A percentile compares a stretch with the other conserved stretches of the same genome.
phyloP scores from a whole-genome alignment of 2,329 filamentous ascomycete genomes.

The Sclerotiophoma versabilis region DNA sequence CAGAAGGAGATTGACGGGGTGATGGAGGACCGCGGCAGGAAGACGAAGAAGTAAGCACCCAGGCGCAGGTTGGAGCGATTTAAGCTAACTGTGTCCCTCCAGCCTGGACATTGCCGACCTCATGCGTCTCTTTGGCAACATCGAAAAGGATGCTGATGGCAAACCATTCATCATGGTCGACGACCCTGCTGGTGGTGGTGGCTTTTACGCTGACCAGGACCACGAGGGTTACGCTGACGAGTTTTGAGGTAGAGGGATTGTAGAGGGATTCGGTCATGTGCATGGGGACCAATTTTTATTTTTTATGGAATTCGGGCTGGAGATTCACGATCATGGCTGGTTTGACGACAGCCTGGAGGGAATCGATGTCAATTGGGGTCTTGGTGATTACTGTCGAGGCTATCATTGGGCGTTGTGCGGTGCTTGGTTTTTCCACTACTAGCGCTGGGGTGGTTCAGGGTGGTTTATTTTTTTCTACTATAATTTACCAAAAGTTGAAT shows the following conservation, averaged over 20 bases:
- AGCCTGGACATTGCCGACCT: constrained; percentile 51
- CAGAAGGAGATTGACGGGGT: constrained; percentile 53
- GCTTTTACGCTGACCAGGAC: constrained; percentile 41
- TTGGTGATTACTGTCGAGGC: constrained; percentile 18
- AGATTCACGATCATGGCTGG: background rate
- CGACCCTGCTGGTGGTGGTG: constrained; percentile 35
- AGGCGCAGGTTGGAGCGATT: rapidly evolving
- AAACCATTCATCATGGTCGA: constrained; percentile 53
- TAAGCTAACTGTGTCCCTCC: constrained; percentile 10
- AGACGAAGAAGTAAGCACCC: constrained; percentile 34
- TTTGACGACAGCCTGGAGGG: background rate
- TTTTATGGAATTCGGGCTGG: background rate
- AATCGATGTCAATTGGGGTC: background rate
- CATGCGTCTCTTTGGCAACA: constrained; percentile 56
- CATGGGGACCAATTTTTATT: background rate
- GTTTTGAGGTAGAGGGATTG: constrained; percentile 10
- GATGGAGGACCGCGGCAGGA: constrained; percentile 50
- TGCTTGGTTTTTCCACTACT: constrained; percentile 18
- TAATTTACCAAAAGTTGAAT: no score
- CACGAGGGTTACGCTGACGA: constrained; percentile 46
- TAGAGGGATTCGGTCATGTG: background rate
- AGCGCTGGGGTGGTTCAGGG: constrained; percentile 14
- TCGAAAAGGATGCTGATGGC: constrained; percentile 50
- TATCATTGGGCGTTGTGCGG: constrained; percentile 19
- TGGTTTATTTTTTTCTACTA: no score